Evolutionary conservation across 2,329 filamentous ascomycete species (phyloP).

Genomic region (Stagonosporopsis cucurbitacearum): DNA sequence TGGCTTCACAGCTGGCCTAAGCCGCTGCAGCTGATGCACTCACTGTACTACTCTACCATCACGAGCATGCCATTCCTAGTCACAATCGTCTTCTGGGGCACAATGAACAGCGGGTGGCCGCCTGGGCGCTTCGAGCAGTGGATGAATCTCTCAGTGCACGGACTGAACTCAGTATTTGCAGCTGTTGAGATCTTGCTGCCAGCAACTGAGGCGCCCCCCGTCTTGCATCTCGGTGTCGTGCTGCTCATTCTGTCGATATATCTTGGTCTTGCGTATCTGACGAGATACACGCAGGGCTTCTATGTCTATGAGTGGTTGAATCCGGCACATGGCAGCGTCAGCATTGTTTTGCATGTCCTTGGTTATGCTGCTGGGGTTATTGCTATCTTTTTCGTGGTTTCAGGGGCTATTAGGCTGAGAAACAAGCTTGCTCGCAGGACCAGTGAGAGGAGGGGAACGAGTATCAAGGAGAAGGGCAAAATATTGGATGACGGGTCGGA

Average conservation of each 20-base stretch:
- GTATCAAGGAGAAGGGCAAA: conserved; percentile 20
- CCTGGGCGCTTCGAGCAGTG: conserved; percentile 45
- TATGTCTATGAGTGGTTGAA: conserved; percentile 70
- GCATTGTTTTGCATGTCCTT: conserved; percentile 31
- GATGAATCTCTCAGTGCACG: conserved; percentile 74
- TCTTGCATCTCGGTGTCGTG: conserved; percentile 69
- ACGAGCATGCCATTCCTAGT: conserved; percentile 50
- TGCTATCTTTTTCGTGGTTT: conserved; percentile 26
- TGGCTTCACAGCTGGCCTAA: conserved; percentile 46
- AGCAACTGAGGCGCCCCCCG: conserved; percentile 65
- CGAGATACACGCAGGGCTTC: conserved; percentile 69
- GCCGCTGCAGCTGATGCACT: conserved; percentile 42
- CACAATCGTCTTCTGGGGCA: conserved; percentile 50
- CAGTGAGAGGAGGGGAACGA: conserved; percentile 1
- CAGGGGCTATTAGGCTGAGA: conserved; percentile 21
- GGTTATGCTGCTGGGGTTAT: conserved; percentile 33
- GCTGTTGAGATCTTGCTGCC: conserved; percentile 75
- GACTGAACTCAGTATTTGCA: conserved; percentile 73
- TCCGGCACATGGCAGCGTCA: conserved; percentile 31
- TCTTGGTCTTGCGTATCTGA: conserved; percentile 74
- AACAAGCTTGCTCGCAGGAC: conserved; percentile 21
- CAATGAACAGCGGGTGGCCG: conserved; percentile 53
- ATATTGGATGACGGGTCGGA: conserved; percentile 20
- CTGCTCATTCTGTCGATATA: conserved; percentile 73
- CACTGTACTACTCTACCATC: conserved; percentile 47